Conservation (phyloP, 768 basidiomycete species). For the Cystobasidium ongulense region DNA sequence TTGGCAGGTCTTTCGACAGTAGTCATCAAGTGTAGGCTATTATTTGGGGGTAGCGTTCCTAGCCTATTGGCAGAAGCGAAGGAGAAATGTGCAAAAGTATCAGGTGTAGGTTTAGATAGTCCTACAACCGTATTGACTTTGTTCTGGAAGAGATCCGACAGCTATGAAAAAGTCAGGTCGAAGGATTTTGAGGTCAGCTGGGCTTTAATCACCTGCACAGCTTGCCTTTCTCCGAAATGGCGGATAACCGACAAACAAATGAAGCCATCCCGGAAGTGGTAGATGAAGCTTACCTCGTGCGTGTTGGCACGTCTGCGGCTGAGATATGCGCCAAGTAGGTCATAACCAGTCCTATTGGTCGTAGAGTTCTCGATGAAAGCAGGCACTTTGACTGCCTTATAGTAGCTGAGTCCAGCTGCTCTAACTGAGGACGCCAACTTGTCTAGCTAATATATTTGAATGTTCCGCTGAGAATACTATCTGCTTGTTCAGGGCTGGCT, state of each 20-base stretch:
- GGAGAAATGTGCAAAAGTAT: background rate
- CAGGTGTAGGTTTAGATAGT: background rate
- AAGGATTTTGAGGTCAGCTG: too few relatives aligned
- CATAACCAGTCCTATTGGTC: background rate
- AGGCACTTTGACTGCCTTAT: background rate
- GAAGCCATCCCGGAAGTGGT: too few relatives aligned
- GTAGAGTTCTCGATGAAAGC: background rate
- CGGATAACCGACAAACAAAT: too few relatives aligned
- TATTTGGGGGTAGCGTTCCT: background rate
- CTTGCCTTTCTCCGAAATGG: background rate
- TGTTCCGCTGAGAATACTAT: too few relatives aligned
- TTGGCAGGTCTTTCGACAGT: background rate
- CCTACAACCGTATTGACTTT: background rate
- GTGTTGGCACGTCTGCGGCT: background rate
- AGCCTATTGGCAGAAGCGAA: background rate
- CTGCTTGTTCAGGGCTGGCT: too few relatives aligned
- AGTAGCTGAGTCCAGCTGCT: background rate
- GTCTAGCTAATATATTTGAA: background rate
- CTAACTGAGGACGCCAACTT: background rate
- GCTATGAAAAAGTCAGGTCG: background rate
- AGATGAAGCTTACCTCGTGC: background rate
- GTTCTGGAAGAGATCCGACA: background rate
- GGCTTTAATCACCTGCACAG: background rate
- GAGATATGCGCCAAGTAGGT: background rate
- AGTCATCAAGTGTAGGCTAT: background rate